These are phyloP conservation scores for Fusarium papillatum DNA, from an alignment of 2,329 filamentous ascomycete genomes.

Conservation along the genomic window DNA sequence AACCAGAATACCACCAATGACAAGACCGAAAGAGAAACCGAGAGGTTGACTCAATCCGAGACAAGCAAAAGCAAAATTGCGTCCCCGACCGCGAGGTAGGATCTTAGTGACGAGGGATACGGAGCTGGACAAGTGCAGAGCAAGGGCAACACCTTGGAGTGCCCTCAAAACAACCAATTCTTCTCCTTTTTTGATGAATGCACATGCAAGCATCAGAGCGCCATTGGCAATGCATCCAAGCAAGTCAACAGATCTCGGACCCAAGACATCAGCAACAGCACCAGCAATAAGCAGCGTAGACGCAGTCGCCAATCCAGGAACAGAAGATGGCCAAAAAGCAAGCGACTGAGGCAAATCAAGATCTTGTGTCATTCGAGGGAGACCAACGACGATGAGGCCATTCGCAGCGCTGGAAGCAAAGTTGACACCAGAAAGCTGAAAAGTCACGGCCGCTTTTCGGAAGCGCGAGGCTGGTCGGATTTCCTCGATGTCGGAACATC, in stretches of 20 bases:
- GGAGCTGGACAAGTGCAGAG: conserved; percentile 52
- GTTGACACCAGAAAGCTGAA: conserved; percentile 43
- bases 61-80: conserved; percentile 58
- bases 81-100: conserved; percentile 47
- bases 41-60: conserved; percentile 61
- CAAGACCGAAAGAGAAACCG: conserved; percentile 64
- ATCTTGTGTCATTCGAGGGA: conserved; percentile 56
- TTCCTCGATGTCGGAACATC: background rate
- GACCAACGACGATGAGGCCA: conserved; percentile 52
- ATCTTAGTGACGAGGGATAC: conserved; percentile 51
- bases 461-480: conserved; percentile 23
- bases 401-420: conserved; percentile 41
- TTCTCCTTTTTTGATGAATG: conserved; percentile 45
- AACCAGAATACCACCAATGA: conserved; percentile 62
- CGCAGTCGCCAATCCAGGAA: conserved; percentile 51
- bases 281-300: conserved; percentile 55
- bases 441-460: conserved; percentile 34
- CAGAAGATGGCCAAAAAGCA: conserved; percentile 56
- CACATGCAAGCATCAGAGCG: conserved; percentile 48
- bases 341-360: conserved; percentile 49
- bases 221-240: conserved; percentile 49
- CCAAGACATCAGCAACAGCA: conserved; percentile 53
- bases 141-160: conserved; percentile 54
- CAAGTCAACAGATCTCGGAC: conserved; percentile 49
- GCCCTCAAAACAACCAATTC: conserved; percentile 55